phyloP scores from a whole-genome alignment of 2,329 filamentous ascomycete genomes.

The Huntiella omanensis region DNA sequence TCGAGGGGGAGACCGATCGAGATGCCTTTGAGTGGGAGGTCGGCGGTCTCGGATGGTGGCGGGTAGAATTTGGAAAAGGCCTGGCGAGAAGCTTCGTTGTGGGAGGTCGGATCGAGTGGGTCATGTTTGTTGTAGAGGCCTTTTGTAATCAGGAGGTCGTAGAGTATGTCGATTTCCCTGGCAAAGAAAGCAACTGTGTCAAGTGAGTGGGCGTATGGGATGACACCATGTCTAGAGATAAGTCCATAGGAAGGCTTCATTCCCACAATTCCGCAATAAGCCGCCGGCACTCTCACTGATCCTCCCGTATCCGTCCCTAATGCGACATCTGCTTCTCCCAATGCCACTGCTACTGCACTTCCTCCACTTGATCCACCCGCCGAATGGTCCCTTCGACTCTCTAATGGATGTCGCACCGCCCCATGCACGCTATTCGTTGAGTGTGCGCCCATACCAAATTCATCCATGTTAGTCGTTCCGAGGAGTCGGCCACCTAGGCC shows the following conservation, averaged over 20 bases:
- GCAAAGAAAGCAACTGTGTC: constrained; percentile 74
- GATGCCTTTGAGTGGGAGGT: constrained; percentile 17
- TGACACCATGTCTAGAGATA: constrained; percentile 67
- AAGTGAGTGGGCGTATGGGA: constrained; percentile 81
- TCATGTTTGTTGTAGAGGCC: constrained; percentile 39
- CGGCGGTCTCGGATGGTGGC: constrained; percentile 22
- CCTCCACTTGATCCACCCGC: constrained; percentile 86
- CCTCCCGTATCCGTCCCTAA: constrained; percentile 89
- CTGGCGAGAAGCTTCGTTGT: constrained; percentile 35
- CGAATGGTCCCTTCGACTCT: constrained; percentile 29
- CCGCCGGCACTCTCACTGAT: constrained; percentile 69
- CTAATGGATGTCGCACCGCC: constrained; percentile 31
- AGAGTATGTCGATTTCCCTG: constrained; percentile 29
- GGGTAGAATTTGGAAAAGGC: constrained; percentile 20
- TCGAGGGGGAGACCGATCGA: constrained; percentile 46
- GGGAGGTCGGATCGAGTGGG: constrained; percentile 53
- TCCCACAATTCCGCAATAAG: constrained; percentile 65
- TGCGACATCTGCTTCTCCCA: constrained; percentile 38
- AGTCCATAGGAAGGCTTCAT: constrained; percentile 88
- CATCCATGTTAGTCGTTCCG: constrained; percentile 85
- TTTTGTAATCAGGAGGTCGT: constrained; percentile 31
- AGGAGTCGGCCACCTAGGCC: constrained; percentile 42
- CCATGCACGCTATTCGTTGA: constrained; percentile 53
- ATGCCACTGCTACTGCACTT: constrained; percentile 67
- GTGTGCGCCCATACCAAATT: constrained; percentile 89